Conservation (phyloP, 2,329 filamentous ascomycete species). For the Calonectria multiphialidica region DNA sequence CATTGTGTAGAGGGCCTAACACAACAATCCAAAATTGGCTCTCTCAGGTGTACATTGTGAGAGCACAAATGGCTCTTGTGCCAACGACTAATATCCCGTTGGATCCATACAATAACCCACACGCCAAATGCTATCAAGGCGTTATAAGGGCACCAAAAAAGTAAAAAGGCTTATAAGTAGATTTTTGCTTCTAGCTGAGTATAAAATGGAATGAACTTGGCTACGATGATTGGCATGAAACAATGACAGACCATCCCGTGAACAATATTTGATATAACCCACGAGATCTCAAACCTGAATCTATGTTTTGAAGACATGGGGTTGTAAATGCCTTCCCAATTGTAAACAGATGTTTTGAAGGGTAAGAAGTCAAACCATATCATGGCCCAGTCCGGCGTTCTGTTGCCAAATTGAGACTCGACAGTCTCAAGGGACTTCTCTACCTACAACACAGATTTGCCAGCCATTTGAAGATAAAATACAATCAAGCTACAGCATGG, state of each 20-base stretch:
- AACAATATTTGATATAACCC: too few species aligned
- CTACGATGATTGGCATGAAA: neutral
- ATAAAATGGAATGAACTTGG: neutral
- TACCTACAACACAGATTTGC: too few species aligned
- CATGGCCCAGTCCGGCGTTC: too few species aligned
- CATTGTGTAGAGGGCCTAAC: neutral
- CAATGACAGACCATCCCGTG: neutral
- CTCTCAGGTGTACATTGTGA: neutral
- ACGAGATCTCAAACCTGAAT: too few species aligned
- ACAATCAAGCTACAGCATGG: too few species aligned
- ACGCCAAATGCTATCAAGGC: neutral
- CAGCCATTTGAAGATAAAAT: too few species aligned
- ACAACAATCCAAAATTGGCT: neutral
- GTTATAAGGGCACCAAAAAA: neutral
- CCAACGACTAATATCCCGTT: neutral
- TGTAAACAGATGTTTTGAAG: too few species aligned
- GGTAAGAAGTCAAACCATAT: too few species aligned
- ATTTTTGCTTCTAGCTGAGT: neutral
- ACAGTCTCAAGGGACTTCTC: too few species aligned
- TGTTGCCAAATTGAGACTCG: too few species aligned
- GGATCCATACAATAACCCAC: neutral
- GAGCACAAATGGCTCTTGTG: neutral
- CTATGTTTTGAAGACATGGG: too few species aligned
- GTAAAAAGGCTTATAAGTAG: neutral
- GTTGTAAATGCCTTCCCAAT: too few species aligned